A percentile compares a stretch with the other conserved stretches of the same genome.
Evolutionary conservation across 805 yeast genomes (phyloP).

Genomic region (Wickerhamiella siamensis): DNA sequence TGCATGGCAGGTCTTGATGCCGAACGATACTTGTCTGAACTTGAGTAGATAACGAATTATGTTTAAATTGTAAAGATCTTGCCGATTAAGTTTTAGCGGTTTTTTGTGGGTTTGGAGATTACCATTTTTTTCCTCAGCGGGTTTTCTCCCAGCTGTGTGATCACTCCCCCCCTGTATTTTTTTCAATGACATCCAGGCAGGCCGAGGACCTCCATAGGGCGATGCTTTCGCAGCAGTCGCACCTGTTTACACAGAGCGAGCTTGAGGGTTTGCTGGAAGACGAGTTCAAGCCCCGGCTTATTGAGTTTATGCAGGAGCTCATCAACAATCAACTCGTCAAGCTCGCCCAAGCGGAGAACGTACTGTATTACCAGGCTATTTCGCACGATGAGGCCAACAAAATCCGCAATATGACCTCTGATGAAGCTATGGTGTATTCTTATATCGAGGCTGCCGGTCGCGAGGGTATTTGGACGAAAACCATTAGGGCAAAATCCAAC

Average conservation of each 20-base stretch:
- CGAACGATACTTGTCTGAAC: constrained; percentile 65
- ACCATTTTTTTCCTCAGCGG: background rate
- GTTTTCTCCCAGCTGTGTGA: background rate
- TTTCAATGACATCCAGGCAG: constrained; percentile 8
- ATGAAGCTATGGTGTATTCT: constrained; percentile 82
- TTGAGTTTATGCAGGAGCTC: constrained; percentile 33
- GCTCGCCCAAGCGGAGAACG: constrained; percentile 49
- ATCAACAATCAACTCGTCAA: constrained; percentile 48
- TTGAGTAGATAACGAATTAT: constrained; percentile 12
- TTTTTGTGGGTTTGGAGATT: too few species aligned
- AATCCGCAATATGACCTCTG: constrained; percentile 62
- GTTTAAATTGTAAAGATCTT: background rate
- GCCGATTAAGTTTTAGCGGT: too few species aligned
- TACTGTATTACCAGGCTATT: constrained; percentile 60
- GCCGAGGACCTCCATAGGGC: constrained; percentile 47
- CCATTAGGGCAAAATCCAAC: constrained; percentile 75
- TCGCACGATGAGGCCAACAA: constrained; percentile 59
- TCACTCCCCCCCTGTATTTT: background rate
- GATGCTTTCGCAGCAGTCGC: constrained; percentile 41
- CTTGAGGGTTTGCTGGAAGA: constrained; percentile 37
- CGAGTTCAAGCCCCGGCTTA: constrained; percentile 29
- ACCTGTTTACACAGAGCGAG: constrained; percentile 54
- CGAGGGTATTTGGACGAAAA: constrained; percentile 94
- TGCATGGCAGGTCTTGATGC: constrained; percentile 98
- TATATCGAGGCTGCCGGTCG: constrained; percentile 86